Evolutionary conservation across 768 basidiomycete species (phyloP), one percentile per base, ranked within the genome.

Genomic region (Naganishia kalamii): DNA sequence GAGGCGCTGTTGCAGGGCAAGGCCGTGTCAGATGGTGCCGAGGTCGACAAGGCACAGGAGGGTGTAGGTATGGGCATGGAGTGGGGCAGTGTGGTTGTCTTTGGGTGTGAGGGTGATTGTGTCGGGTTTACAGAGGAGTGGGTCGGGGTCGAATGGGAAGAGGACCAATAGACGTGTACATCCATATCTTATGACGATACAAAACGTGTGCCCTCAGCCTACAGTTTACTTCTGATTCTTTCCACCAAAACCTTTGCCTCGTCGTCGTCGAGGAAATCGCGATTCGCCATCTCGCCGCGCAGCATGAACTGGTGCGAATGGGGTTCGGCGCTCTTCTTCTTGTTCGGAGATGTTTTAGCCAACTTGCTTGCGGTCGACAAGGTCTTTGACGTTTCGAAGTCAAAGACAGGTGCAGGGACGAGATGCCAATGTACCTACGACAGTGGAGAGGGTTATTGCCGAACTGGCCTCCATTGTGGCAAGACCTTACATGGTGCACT

Each of bases 81-180:
- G 65, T 98, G 92, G 91, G 94, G 94, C 0, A 93, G 89, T 1
- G 86, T 88, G 63, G 81, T 94, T 80, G 82, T 98, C 11, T 94
- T 92, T 78, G 88, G 88, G 0, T 97, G 94, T 72, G 83, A 83
- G 71, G 82, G 82, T 49, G 90, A 94, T 75, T 96, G 92, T 65
- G 71, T 71, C 2, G 76, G 76, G 3, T 68, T 75, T 41, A 60
- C 63, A 7, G 76, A 77, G 48, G 76, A 77, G 40, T 75, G 71
- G 70, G 76, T 77, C 8, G 76, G 70, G 3, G 74, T 77, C 6
- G 76, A 77, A 63, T 77, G 76, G 76, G 76, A 77, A 64, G 66
- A 67, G 19, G 52, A 52, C 17, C 63, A 64, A 41, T 64, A 41
- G 23, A 21, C 15, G 37, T n/a, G n/a, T n/a, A n/a, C n/a, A n/a